These are phyloP conservation scores for Sporodiniella umbellata DNA, from an alignment of 371 early-diverging fungal genomes.

Conservation along the genomic window DNA sequence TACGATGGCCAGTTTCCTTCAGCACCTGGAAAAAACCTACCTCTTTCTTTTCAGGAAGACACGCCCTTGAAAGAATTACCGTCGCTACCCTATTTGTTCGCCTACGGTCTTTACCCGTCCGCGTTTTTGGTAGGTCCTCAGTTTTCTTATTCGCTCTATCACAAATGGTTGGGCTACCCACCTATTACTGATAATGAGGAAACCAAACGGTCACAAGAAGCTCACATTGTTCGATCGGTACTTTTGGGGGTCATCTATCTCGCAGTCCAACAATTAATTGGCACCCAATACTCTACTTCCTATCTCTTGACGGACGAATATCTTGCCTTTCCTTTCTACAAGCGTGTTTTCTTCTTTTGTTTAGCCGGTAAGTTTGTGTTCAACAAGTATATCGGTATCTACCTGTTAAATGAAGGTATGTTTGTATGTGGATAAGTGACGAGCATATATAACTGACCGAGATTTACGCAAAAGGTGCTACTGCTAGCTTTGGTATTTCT, in stretches of 20 bases:
- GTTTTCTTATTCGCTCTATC: constrained; percentile 67
- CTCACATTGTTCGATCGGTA: constrained; percentile 46
- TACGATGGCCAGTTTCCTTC: constrained; percentile 48
- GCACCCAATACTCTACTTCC: constrained; percentile 42
- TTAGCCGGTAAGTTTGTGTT: constrained; percentile 56
- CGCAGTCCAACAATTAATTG: constrained; percentile 48
- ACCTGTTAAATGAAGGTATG: constrained; percentile 69
- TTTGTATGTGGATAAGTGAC: too few species aligned
- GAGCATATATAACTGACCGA: too few species aligned
- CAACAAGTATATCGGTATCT: constrained; percentile 71
- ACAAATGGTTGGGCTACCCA: constrained; percentile 33
- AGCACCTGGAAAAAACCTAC: constrained; percentile 4
- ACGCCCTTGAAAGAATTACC: constrained; percentile 48
- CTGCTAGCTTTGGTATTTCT: constrained; percentile 59
- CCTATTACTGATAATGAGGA: constrained; percentile 26
- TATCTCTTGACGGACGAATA: constrained; percentile 54
- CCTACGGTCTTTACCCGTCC: constrained; percentile 60
- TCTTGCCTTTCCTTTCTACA: constrained; percentile 28
- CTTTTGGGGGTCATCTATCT: constrained; percentile 50
- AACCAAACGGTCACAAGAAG: constrained; percentile 35
- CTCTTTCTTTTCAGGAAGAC: constrained; percentile 35
- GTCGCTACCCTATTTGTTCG: constrained; percentile 45
- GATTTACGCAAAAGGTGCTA: constrained; percentile 47
- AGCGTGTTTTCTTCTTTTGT: constrained; percentile 44
- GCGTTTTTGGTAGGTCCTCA: constrained; percentile 74